Evolutionary conservation across 768 basidiomycete species (phyloP).

Genomic region (Kwoniella botswanensis): DNA sequence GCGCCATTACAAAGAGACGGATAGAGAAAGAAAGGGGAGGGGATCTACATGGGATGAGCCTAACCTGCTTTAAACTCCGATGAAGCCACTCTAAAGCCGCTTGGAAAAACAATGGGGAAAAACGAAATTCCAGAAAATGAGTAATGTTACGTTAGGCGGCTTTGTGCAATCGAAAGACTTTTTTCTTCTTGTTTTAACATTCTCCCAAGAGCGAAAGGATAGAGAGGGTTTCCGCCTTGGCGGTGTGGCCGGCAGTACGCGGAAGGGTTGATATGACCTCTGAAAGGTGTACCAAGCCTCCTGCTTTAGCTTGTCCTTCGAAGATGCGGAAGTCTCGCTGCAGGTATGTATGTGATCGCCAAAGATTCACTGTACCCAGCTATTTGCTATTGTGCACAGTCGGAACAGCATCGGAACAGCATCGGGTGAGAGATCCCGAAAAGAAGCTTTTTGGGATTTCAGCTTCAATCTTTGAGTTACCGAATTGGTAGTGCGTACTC

Average conservation of each 20-base stretch:
- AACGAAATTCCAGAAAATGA: not conserved
- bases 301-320: no score
- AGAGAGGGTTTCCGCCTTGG: not conserved
- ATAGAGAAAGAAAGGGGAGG: not conserved
- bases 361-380: no score
- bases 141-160: not conserved
- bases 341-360: no score
- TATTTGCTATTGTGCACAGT: no score
- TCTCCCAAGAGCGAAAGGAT: not conserved
- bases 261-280: no score
- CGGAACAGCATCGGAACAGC: no score
- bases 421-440: not conserved
- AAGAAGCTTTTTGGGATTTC: not conserved
- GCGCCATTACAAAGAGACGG: no score
- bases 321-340: no score
- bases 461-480: not conserved
- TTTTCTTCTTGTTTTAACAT: not conserved
- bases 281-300: no score
- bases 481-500: not conserved
- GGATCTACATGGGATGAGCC: not conserved
- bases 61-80: not conserved
- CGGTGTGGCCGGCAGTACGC: not conserved
- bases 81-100: not conserved
- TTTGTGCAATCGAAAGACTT: not conserved
- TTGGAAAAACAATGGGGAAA: not conserved